Evolutionary conservation across 2,329 filamentous ascomycete species (phyloP).

Genomic region (Cephalotrichum gorgonifer): DNA sequence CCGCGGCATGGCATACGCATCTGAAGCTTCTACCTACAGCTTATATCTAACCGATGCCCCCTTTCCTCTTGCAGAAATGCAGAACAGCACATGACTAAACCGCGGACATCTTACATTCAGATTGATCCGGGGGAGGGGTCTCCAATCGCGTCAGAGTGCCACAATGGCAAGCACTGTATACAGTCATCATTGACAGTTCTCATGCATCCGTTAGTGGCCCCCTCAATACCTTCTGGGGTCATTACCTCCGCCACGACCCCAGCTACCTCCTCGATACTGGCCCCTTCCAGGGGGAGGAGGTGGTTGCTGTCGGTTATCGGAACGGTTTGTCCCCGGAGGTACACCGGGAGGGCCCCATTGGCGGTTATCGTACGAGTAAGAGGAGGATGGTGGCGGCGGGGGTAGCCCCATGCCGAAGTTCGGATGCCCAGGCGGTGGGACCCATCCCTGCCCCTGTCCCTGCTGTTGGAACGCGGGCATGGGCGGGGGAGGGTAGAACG

Average conservation of each 20-base stretch:
- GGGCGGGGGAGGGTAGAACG: constrained; percentile 5
- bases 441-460: constrained; percentile 16
- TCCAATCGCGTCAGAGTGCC: too few relatives aligned
- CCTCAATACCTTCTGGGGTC: background rate
- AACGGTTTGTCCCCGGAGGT: constrained; percentile 18
- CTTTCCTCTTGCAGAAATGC: too few relatives aligned
- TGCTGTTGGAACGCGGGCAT: constrained; percentile 15
- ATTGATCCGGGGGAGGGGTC: too few relatives aligned
- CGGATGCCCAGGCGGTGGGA: constrained; percentile 32
- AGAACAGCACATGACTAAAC: too few relatives aligned
- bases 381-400: constrained; percentile 35
- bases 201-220: too few relatives aligned
- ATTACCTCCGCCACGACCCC: constrained; percentile 1
- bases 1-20: too few relatives aligned
- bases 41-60: too few relatives aligned
- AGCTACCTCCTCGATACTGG: background rate
- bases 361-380: constrained; percentile 2
- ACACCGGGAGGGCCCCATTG: background rate
- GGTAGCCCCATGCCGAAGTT: constrained; percentile 31
- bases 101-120: too few relatives aligned
- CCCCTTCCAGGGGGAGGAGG: background rate
- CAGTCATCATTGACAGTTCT: too few relatives aligned
- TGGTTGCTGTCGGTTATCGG: background rate
- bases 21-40: too few relatives aligned
- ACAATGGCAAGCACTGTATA: too few relatives aligned